Percentiles rank a stretch among this genome's conserved stretches.
Evolutionary conservation across 352 stramenopile genomes (phyloP).

Genomic region (Pythium dissotocum): DNA sequence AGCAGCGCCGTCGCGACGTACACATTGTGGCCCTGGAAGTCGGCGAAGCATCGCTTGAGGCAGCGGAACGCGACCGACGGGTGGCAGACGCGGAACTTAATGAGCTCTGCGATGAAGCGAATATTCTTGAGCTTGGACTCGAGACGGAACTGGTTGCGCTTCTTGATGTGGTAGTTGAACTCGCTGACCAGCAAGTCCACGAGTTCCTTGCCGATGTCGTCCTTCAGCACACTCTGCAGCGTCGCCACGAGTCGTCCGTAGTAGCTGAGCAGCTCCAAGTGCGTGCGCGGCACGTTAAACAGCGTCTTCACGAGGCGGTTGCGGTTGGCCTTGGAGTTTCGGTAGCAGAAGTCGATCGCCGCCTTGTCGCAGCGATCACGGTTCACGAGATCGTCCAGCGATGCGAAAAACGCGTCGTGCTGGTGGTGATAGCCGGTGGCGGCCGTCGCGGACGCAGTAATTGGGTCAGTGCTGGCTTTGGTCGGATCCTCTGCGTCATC

Average conservation of each 20-base stretch:
- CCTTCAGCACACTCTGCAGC: conserved; percentile 91
- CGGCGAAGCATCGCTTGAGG: conserved; percentile 92
- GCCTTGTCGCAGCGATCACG: conserved; percentile 95
- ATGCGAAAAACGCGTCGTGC: conserved; percentile 89
- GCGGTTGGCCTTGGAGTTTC: conserved; percentile 93
- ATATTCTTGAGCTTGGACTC: conserved; percentile 96
- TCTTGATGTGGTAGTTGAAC: conserved; percentile 93
- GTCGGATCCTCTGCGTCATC: conserved; percentile 38
- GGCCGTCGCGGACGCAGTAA: not conserved
- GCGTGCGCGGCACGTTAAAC: conserved; percentile 91
- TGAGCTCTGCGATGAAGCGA: conserved; percentile 94
- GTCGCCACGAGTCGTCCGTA: conserved; percentile 94
- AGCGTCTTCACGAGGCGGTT: conserved; percentile 92
- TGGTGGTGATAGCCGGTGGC: conserved; percentile 90
- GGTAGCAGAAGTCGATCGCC: conserved; percentile 95
- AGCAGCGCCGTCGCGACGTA: conserved; percentile 95
- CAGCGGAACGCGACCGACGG: conserved; percentile 94
- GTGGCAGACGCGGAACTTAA: conserved; percentile 96
- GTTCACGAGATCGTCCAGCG: conserved; percentile 94
- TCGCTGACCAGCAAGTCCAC: conserved; percentile 93
- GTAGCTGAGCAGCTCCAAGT: conserved; percentile 94
- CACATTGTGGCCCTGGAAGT: conserved; percentile 96
- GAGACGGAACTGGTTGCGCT: conserved; percentile 92
- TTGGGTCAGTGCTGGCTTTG: conserved; percentile 9
- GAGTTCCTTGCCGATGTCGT: conserved; percentile 90